These are phyloP conservation scores for Albatrellus ellisii DNA, from an alignment of 768 basidiomycete genomes.

Conservation along the genomic window DNA sequence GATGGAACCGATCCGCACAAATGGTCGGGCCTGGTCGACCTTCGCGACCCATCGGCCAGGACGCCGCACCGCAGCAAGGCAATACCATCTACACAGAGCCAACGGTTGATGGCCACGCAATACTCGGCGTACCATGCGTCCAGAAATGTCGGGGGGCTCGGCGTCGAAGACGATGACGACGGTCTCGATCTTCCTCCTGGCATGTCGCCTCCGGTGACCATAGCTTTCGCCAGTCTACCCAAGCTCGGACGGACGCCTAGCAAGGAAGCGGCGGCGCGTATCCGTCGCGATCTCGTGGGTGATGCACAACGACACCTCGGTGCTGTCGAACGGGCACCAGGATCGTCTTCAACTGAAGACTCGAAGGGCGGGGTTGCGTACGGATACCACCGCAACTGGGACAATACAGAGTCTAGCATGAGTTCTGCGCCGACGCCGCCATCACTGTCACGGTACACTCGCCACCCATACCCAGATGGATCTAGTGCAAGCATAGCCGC, in stretches of 20 bases:
- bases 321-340: not conserved
- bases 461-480: conserved; percentile 21
- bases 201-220: conserved; percentile 42
- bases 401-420: conserved; percentile 39
- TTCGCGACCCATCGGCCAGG: conserved; percentile 38
- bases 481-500: conserved; percentile 14
- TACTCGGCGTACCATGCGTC: not conserved
- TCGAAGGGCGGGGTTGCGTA: not conserved
- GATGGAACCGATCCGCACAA: conserved; percentile 32
- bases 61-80: conserved; percentile 25
- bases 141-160: too few relatives aligned
- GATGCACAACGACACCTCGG: conserved; percentile 16
- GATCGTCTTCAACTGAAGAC: not conserved
- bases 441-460: conserved; percentile 55
- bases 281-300: conserved; percentile 50
- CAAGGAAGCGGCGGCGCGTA: conserved; percentile 57
- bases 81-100: not conserved
- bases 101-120: not conserved
- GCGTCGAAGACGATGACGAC: conserved; percentile 30
- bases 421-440: conserved; percentile 61
- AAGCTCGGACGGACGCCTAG: conserved; percentile 50
- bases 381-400: not conserved
- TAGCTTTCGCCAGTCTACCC: conserved; percentile 21
- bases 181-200: conserved; percentile 36
- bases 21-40: conserved; percentile 69